Conservation (phyloP, 2,329 filamentous ascomycete species). For the Amylocarpus encephaloides region DNA sequence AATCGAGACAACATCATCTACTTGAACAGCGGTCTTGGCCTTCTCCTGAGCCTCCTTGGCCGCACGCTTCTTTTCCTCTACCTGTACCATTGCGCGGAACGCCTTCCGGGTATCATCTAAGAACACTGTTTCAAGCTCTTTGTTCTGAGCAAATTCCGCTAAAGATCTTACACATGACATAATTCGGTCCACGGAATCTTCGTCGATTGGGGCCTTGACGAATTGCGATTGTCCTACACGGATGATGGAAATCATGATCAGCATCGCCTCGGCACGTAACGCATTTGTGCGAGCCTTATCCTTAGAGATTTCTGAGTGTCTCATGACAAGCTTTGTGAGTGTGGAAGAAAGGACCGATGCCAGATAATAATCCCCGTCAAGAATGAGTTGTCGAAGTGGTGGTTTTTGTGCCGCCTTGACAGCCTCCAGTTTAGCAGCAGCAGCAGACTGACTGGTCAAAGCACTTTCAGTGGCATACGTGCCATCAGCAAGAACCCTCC, state of each 20-base stretch:
- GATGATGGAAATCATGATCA: slow-evolving; percentile 99
- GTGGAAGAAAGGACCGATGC: slow-evolving; percentile 93
- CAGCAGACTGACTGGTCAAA: slow-evolving; percentile 84
- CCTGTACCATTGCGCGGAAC: slow-evolving; percentile 94
- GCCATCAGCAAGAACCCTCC: slow-evolving; percentile 89
- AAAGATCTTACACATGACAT: slow-evolving; percentile 95
- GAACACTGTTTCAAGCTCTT: slow-evolving; percentile 87
- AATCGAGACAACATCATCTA: slow-evolving; percentile 91
- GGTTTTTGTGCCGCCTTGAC: slow-evolving; percentile 97
- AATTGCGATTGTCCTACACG: slow-evolving; percentile 98
- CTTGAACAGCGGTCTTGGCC: slow-evolving; percentile 88
- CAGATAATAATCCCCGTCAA: slow-evolving; percentile 96
- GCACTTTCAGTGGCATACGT: slow-evolving; percentile 97
- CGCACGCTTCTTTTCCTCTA: slow-evolving; percentile 96
- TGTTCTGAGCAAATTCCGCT: slow-evolving; percentile 82
- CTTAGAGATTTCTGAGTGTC: slow-evolving; percentile 85
- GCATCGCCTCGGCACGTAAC: slow-evolving; percentile 91
- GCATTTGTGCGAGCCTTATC: slow-evolving; percentile 87
- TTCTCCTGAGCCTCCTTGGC: slow-evolving; percentile 89
- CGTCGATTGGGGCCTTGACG: slow-evolving; percentile 93
- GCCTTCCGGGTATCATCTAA: slow-evolving; percentile 91
- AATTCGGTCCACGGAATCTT: slow-evolving; percentile 96
- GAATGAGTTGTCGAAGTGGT: slow-evolving; percentile 85
- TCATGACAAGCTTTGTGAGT: slow-evolving; percentile 95
- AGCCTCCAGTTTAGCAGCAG: slow-evolving; percentile 85